Base-by-base conservation (phyloP, 2,329 filamentous ascomycete genomes). In the Trichothecium roseum region DNA sequence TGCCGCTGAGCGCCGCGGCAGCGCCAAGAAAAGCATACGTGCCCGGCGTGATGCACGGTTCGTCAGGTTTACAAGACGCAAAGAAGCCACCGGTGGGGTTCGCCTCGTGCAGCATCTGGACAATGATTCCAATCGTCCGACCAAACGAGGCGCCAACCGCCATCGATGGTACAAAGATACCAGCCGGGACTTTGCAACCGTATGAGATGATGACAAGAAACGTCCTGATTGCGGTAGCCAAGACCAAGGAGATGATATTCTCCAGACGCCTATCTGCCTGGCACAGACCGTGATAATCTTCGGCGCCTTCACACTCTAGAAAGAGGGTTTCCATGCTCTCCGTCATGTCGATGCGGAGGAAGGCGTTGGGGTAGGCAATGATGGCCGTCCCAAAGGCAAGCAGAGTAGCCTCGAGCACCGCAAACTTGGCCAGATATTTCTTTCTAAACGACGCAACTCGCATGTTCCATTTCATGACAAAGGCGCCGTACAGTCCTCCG, bases 301-400 rank as follows among this genome's bases (percentile, higher is more conserved):
- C 83, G 15, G 71, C 80, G 5, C 83, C 86, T 52, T 94, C 85
- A 48, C 91, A 98, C 54, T 98, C 91, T 12, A 84, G 72, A 56
- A 98, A 98, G 9, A 98, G 64, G 43, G 95, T 94, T 55, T 96
- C 88, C 91, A 98, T 96, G 64, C 87, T 94, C 63, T 96, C 89
- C 0, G 91, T 95, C 91, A 98, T 96, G 59, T 98, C 93, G 49
- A 96, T 95, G 37, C 85, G 73, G 38, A 98, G 56, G 45, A 98
- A 96, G 56, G 84, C 87, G 49, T 98, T 98, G 1, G 89, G 91
- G 51, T 94, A 98, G 58, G 89, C 95, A n/a, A 98, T 69, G 17
- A 96, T 69, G 8, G 88, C 91, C 4, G 91, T 98, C 7, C 77
- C 72, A 0, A 79, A 74, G 2, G 91, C 88, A 28, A 98, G 64